Conservation (phyloP, 176 grass and related monocot genomes). For the Puccinellia tenuiflora region DNA sequence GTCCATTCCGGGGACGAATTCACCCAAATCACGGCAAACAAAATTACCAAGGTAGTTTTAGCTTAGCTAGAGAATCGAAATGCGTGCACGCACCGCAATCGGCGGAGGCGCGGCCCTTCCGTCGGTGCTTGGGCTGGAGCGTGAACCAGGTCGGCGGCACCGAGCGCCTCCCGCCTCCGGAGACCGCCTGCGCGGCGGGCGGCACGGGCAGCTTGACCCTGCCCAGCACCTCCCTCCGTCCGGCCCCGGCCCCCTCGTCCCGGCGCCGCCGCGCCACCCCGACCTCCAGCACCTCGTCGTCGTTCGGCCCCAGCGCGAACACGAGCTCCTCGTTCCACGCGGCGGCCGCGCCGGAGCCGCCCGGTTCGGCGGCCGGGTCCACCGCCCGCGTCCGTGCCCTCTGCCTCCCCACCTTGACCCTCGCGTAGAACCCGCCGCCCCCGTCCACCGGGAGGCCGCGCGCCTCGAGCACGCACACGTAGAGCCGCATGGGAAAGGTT, state of each 20-base stretch:
- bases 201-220: conserved; percentile 34
- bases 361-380: conserved; percentile 12
- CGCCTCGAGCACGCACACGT: conserved; percentile 62
- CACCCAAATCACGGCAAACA: not conserved
- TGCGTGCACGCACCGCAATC: conserved; percentile 53
- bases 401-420: conserved; percentile 59
- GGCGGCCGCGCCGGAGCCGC: conserved; percentile 25
- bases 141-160: conserved; percentile 67
- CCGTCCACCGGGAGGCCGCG: conserved; percentile 22
- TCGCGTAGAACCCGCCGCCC: conserved; percentile 35
- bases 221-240: conserved; percentile 58
- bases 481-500: conserved; percentile 44
- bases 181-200: not conserved
- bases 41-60: not conserved
- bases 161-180: conserved; percentile 27
- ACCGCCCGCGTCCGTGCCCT: conserved; percentile 45
- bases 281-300: conserved; percentile 28
- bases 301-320: conserved; percentile 31
- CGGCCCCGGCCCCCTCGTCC: not conserved
- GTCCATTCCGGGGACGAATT: not conserved
- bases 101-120: not conserved
- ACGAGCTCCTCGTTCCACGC: conserved; percentile 84
- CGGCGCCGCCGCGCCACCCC: conserved; percentile 43
- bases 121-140: conserved; percentile 45
- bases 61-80: not conserved